A percentile compares a stretch with the other conserved stretches of the same genome.
Conservation (phyloP, 2,329 filamentous ascomycete species). For the Colletotrichum sp. region DNA sequence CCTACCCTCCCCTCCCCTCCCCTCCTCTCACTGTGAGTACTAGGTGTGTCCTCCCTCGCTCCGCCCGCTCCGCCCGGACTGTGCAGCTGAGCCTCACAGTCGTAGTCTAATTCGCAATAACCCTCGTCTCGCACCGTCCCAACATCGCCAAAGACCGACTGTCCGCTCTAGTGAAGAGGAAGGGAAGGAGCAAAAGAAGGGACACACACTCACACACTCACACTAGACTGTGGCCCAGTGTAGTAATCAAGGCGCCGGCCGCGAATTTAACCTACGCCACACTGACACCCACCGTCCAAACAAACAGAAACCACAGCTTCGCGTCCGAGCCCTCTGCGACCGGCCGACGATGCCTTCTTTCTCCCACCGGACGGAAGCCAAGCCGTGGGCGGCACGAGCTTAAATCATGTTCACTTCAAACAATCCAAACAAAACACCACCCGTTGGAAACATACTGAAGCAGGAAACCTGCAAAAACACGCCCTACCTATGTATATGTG, state of each 20-base stretch:
- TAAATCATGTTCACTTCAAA: neutral
- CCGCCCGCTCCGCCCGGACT: conserved; percentile 9
- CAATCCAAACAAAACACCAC: neutral
- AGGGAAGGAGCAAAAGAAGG: neutral
- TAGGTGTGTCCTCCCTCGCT: neutral
- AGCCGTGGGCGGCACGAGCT: neutral
- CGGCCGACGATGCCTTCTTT: neutral
- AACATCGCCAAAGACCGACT: neutral
- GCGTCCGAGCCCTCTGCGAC: conserved; percentile 1
- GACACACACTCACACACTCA: neutral
- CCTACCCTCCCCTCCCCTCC: neutral
- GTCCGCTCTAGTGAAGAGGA: neutral
- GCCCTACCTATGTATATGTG: neutral
- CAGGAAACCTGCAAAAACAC: neutral
- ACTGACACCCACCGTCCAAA: conserved; percentile 14
- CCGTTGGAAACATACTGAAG: neutral
- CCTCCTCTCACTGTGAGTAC: neutral
- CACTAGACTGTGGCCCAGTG: neutral
- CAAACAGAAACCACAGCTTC: conserved; percentile 1
- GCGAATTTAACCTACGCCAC: conserved; percentile 11
- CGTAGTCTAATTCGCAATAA: neutral
- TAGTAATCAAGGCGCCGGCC: neutral
- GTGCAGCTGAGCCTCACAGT: conserved; percentile 12
- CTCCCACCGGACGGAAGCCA: neutral
- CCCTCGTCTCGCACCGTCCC: neutral